These are phyloP conservation scores for Fonsecaea erecta DNA, from an alignment of 2,329 filamentous ascomycete genomes.

Conservation along the genomic window DNA sequence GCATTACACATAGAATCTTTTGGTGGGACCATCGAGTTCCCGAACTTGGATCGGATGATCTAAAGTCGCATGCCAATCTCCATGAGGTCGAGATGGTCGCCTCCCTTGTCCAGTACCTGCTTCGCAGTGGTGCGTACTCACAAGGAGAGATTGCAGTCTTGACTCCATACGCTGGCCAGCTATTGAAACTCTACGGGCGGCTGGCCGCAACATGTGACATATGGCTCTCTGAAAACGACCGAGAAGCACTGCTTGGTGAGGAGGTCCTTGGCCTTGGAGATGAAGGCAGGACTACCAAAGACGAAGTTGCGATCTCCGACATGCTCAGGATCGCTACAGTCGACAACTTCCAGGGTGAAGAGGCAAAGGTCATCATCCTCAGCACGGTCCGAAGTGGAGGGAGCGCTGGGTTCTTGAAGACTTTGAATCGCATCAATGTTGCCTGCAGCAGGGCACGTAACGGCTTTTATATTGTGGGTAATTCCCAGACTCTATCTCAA, in stretches of 20 bases:
- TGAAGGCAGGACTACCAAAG: constrained; percentile 28
- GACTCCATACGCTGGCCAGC: constrained; percentile 42
- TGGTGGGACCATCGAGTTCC: constrained; percentile 41
- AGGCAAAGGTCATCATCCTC: constrained; percentile 43
- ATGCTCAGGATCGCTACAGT: constrained; percentile 41
- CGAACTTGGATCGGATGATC: constrained; percentile 33
- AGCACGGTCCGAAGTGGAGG: constrained; percentile 43
- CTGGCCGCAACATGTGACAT: constrained; percentile 38
- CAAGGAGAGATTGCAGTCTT: constrained; percentile 42
- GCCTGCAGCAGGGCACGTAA: constrained; percentile 42
- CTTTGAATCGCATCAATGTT: constrained; percentile 44
- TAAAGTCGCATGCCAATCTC: constrained; percentile 40
- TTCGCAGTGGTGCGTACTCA: constrained; percentile 39
- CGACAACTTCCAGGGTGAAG: constrained; percentile 46
- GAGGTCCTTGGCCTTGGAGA: constrained; percentile 32
- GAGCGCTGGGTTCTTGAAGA: constrained; percentile 42
- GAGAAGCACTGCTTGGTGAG: constrained; percentile 36
- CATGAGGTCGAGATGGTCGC: constrained; percentile 41
- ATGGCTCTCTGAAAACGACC: constrained; percentile 40
- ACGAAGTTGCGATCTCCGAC: constrained; percentile 35
- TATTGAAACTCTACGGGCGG: constrained; percentile 36
- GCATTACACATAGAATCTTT: constrained; percentile 39
- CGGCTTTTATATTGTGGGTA: constrained; percentile 45
- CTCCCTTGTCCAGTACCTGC: constrained; percentile 38
- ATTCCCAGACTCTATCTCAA: constrained; percentile 36